Base-by-base conservation (phyloP, 2,329 filamentous ascomycete genomes). In the Colletotrichum aenigma region DNA sequence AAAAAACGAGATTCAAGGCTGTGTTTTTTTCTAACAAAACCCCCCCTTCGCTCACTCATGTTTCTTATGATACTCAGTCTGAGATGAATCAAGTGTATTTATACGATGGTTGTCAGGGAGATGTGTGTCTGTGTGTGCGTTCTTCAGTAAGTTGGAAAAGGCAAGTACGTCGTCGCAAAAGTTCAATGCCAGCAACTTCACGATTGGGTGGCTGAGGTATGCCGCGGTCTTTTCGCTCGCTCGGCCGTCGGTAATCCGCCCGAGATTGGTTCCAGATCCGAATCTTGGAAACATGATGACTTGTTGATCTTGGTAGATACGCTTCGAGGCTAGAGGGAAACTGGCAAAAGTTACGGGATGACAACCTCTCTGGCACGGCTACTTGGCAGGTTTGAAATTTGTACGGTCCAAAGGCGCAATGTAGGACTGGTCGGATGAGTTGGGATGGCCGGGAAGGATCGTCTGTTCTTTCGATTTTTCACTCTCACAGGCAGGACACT, bases 41-140 rank as follows among this genome's bases (percentile, higher is more conserved):
- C n/a, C 32, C 32, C 28, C 18, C 43, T 18, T 64, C 34, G 36
- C 34, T 55, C 68, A 55, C 36, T 66, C 71, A 73, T 70, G 60
- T 72, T 62, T 72, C 30, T 67, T 66, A 55, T 15, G 73, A 75
- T 58, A 73, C 56, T 67, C 69, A 43, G 55, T 73, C 62, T 73
- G 73, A 72, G 69, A 72, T 75, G 73, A 64, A 75, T 75, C 73
- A 75, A 73, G 32, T 67, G 73, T 75, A 58, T 55, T 52, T 72
- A 58, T 75, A 75, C 70, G 61, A 75, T 16, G 28, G 36, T 72
- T 66, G 52, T 15, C 60, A 18, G n/a, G 52, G 34, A 26, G 30
- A 71, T 18, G 30, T 55, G 38, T 13, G 34, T 26, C 30, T 52
- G 3, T 21, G 43, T n/a, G 52, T 32, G n/a, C 28, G 38, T 32